Evolutionary conservation across 75 land plant genomes (phyloP).

Genomic region (Cunninghamia lanceolata): DNA sequence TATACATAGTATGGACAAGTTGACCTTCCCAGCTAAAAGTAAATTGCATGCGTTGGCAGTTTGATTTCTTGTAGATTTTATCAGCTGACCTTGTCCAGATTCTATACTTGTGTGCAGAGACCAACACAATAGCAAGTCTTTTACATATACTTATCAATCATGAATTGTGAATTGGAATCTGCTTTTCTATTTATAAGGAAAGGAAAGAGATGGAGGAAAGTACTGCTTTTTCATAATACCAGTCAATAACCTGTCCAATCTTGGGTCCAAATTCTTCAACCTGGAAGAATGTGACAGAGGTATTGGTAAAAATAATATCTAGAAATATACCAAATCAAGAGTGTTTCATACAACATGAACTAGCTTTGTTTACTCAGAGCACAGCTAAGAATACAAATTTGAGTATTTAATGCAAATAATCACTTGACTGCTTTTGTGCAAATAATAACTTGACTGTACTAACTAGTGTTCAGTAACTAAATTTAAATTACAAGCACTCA

Average conservation of each 20-base stretch:
- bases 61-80: not conserved
- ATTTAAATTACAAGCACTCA: not conserved
- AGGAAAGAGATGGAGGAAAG: not conserved
- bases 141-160: not conserved
- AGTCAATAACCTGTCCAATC: constrained; percentile 10
- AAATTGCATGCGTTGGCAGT: not conserved
- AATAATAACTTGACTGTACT: not conserved
- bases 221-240: constrained; percentile 4
- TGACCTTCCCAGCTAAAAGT: not conserved
- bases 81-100: not conserved
- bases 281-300: not conserved
- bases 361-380: not conserved
- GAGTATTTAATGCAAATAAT: not conserved
- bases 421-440: not conserved
- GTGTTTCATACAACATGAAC: not conserved
- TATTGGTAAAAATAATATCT: not conserved
- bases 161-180: not conserved
- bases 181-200: not conserved
- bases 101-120: not conserved
- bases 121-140: not conserved
- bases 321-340: not conserved
- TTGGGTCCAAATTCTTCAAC: constrained; percentile 10
- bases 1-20: not conserved
- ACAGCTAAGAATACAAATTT: not conserved
- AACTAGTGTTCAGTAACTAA: not conserved